These are phyloP conservation scores for Priceomyces carsonii DNA, from an alignment of 805 yeast species.

Conservation along the genomic window DNA sequence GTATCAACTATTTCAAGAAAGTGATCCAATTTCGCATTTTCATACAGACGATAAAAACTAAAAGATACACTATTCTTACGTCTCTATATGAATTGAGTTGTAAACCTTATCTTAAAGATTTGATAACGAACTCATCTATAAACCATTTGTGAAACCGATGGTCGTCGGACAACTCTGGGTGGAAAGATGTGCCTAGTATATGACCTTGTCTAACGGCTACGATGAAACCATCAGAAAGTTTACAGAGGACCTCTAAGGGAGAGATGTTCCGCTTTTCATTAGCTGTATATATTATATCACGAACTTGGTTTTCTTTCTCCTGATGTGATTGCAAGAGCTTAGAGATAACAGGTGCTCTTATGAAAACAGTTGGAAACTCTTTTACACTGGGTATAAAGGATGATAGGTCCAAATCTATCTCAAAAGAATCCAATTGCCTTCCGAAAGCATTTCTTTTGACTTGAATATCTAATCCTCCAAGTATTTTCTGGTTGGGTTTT, in stretches of 20 bases:
- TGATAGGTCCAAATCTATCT: constrained; percentile 43
- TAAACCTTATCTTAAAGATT: no score
- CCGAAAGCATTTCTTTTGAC: constrained; percentile 80
- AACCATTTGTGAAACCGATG: constrained; percentile 71
- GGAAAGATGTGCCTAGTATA: constrained; percentile 73
- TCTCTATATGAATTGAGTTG: no score
- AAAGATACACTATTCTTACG: no score
- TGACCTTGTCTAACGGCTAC: constrained; percentile 76
- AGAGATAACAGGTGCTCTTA: constrained; percentile 75
- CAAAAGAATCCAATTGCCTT: constrained; percentile 70
- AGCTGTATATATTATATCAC: constrained; percentile 16
- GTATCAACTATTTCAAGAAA: no score
- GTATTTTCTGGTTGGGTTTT: constrained; percentile 51
- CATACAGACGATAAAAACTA: not conserved
- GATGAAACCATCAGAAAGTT: constrained; percentile 42
- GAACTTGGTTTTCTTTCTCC: constrained; percentile 11
- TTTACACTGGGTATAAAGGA: constrained; percentile 42
- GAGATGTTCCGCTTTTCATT: constrained; percentile 23
- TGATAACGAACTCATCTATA: constrained; percentile 53
- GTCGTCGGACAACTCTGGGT: constrained; percentile 70
- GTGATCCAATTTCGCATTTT: not conserved
- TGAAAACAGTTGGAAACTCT: constrained; percentile 55
- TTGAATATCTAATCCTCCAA: constrained; percentile 65
- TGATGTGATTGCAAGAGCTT: constrained; percentile 11
- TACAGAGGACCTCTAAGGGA: constrained; percentile 44